These are phyloP conservation scores for Catenaria anguillulae DNA, from an alignment of 371 early-diverging fungal genomes.

Conservation along the genomic window DNA sequence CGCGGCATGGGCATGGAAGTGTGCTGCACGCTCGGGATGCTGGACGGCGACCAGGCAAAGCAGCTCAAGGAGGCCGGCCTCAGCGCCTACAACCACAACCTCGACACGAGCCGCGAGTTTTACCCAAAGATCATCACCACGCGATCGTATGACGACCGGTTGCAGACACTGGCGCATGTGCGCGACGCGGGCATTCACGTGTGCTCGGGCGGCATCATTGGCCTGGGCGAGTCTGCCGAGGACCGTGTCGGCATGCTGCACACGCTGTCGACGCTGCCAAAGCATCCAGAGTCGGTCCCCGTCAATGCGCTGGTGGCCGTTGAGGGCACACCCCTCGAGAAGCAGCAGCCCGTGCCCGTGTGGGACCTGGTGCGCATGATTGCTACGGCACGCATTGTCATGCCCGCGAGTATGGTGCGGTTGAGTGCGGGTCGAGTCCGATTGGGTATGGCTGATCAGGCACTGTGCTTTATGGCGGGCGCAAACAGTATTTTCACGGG, in stretches of 20 bases:
- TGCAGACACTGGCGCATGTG: constrained; percentile 57
- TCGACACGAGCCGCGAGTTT: constrained; percentile 69
- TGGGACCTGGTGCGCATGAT: constrained; percentile 81
- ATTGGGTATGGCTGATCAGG: constrained; percentile 55
- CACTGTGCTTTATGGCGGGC: constrained; percentile 70
- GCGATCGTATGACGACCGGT: constrained; percentile 63
- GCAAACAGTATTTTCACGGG: constrained; percentile 81
- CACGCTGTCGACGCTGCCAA: constrained; percentile 53
- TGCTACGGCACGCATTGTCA: constrained; percentile 66
- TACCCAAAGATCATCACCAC: constrained; percentile 77
- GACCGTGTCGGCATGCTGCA: constrained; percentile 67
- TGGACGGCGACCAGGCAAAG: constrained; percentile 56
- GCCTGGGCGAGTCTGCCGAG: constrained; percentile 55
- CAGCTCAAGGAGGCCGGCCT: constrained; percentile 67
- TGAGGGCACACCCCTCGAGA: constrained; percentile 61
- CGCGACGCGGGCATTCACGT: constrained; percentile 69
- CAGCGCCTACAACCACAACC: constrained; percentile 82
- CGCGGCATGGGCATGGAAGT: constrained; percentile 83
- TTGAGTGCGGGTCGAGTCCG: constrained; percentile 70
- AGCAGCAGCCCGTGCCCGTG: constrained; percentile 66
- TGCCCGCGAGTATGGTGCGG: constrained; percentile 73
- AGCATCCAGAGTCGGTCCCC: constrained; percentile 73
- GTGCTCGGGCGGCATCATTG: constrained; percentile 82
- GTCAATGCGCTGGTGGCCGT: constrained; percentile 73
- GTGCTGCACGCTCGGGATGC: constrained; percentile 77